Percentiles rank a stretch among this genome's conserved stretches.
These are phyloP conservation scores for Diaporthe sp. DNA, from an alignment of 2,329 filamentous ascomycete genomes.

Conservation along the genomic window DNA sequence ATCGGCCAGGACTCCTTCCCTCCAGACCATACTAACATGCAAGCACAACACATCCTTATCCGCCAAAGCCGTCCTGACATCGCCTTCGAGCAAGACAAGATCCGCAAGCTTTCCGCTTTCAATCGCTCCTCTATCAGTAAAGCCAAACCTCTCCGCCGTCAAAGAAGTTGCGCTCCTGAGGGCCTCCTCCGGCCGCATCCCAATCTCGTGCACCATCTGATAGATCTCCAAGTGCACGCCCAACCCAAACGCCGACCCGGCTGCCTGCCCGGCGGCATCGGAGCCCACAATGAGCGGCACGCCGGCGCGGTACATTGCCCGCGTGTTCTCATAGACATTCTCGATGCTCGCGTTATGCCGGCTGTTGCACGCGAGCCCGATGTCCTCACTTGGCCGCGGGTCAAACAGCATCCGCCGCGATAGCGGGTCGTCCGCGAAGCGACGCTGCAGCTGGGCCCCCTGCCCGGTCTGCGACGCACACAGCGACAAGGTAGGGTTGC, in stretches of 20 bases:
- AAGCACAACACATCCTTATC: slow-evolving; percentile 6
- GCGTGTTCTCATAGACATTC: slow-evolving; percentile 11
- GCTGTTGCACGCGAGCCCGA: slow-evolving; percentile 1
- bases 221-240: slow-evolving; percentile 11
- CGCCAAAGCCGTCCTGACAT: neutral
- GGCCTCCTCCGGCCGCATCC: slow-evolving; percentile 5
- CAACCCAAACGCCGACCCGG: neutral
- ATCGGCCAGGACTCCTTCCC: neutral
- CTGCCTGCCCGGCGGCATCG: neutral
- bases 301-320: neutral
- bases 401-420: neutral
- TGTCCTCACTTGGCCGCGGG: neutral
- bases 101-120: neutral
- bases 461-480: slow-evolving; percentile 7
- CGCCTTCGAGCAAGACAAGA: slow-evolving; percentile 7
- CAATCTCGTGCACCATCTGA: slow-evolving; percentile 2
- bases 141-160: slow-evolving; percentile 3
- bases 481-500: slow-evolving; percentile 2
- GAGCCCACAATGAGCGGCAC: neutral
- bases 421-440: neutral
- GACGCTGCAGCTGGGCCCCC: neutral
- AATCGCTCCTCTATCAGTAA: neutral
- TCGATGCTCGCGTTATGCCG: slow-evolving; percentile 19
- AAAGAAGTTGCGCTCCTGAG: neutral
- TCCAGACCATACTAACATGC: neutral